These are phyloP conservation scores for Tolypocladium pustulatum DNA, from an alignment of 2,329 filamentous ascomycete species.

Conservation along the genomic window DNA sequence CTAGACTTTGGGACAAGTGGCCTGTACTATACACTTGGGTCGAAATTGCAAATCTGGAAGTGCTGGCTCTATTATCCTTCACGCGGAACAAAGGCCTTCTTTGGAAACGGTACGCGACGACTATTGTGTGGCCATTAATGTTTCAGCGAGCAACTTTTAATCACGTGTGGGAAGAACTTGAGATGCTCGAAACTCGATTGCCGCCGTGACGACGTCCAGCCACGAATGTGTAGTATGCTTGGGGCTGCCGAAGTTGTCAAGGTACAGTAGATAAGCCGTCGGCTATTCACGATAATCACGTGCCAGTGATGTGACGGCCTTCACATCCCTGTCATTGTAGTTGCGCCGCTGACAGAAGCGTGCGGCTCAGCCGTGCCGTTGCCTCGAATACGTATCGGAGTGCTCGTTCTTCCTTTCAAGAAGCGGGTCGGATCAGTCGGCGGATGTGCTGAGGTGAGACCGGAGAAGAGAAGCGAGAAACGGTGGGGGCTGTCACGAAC, in stretches of 20 bases:
- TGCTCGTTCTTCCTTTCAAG: background rate
- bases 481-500: background rate
- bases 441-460: background rate
- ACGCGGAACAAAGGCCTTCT: background rate
- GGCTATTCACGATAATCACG: background rate
- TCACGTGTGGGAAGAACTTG: background rate
- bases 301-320: background rate
- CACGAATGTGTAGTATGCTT: background rate
- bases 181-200: background rate
- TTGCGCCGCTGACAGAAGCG: background rate
- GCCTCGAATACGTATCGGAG: background rate
- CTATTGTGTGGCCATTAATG: background rate
- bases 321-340: background rate
- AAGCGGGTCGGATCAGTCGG: background rate
- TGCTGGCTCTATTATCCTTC: background rate
- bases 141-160: background rate
- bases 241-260: background rate
- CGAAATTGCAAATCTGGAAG: too few relatives aligned
- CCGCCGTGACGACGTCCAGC: background rate
- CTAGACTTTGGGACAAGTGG: too few relatives aligned
- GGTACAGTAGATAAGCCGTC: background rate
- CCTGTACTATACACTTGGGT: too few relatives aligned
- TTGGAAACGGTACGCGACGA: background rate
- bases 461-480: background rate
- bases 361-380: background rate